phyloP scores from a whole-genome alignment of 441 rosid species.

The Breynia disticha region DNA sequence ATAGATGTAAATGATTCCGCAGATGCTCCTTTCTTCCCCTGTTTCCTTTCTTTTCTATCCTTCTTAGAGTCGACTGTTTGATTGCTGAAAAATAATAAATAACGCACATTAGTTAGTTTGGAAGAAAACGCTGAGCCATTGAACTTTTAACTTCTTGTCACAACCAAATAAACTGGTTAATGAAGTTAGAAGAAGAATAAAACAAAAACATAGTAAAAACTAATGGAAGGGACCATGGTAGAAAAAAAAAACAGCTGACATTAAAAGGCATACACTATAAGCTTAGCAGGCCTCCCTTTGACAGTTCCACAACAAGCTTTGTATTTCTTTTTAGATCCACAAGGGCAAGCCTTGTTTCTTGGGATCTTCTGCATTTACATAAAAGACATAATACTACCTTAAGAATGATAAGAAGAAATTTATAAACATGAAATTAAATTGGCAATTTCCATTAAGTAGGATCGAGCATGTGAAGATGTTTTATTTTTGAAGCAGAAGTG shows the following conservation, averaged over 20 bases:
- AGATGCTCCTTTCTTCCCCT: constrained; percentile 40
- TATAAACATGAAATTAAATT: too few relatives aligned
- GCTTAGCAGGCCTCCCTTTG: constrained; percentile 43
- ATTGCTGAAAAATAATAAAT: constrained; percentile 27
- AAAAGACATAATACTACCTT: background rate
- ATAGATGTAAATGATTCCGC: constrained; percentile 22
- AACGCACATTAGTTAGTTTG: constrained; percentile 4
- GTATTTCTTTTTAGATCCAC: constrained; percentile 88
- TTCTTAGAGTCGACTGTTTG: constrained; percentile 46
- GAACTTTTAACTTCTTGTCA: too few relatives aligned
- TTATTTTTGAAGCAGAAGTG: too few relatives aligned
- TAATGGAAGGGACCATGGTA: too few relatives aligned
- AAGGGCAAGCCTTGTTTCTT: constrained; percentile 68
- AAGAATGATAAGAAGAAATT: too few relatives aligned
- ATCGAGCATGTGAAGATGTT: too few relatives aligned
- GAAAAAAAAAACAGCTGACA: background rate
- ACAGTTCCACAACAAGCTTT: constrained; percentile 81
- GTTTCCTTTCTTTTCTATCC: constrained; percentile 48
- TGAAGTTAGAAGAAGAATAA: background rate
- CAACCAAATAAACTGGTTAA: too few relatives aligned
- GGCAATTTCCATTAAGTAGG: too few relatives aligned
- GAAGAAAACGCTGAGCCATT: too few relatives aligned
- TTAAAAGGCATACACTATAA: constrained; percentile 34
- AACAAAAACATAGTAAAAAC: background rate
- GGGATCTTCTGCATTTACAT: constrained; percentile 44